Evolutionary conservation across 2,329 filamentous ascomycete genomes (phyloP), one percentile per base, ranked within the genome.

Genomic region (Davidsoniella neocaledoniae): DNA sequence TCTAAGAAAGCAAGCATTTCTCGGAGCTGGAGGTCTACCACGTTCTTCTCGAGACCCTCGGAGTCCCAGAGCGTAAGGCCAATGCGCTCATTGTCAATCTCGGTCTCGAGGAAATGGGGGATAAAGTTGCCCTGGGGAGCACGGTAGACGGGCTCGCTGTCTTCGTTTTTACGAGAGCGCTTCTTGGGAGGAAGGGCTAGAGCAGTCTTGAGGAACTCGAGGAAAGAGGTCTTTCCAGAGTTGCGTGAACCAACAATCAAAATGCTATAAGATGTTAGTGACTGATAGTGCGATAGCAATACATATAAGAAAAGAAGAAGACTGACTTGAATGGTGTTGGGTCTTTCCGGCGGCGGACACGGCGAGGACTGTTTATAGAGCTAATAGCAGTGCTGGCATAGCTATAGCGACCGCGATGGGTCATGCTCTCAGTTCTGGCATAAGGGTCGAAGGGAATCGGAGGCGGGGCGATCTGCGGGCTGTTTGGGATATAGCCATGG

Each of bases 321-420:
- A 76, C 87, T 76, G 71, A 96, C 90, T 98, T 98, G 76, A 96
- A 94, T 1, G 91, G 87, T 9, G 90, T 95, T 7, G 91, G 91
- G 61, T 98, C 91, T 72, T 94, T 96, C 69, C 91, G 81, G 70
- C 90, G 83, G 59, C 91, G 81, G 57, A 96, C 81, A 62, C 88
- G 80, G 57, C 91, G 80, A 55, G 91, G 90, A 64, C 83, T 94
- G 69, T 94, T 94, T 68, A 94, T 79, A 53, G 86, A 83, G 70
- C 86, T 94, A 57, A 90, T 77, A 49, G 85, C 83, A 65, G 84
- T 93, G 68, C 85, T 94, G 51, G 90, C 87, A 67, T 95, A 96
- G 68, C 88, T 95, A 68, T 94, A 94, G 56, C 91, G 83, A 54
- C 90, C 87, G 58, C 91, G 86, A 66, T 96, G 82, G 58, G 90